Base-by-base conservation (phyloP, 805 yeast species). In the Saturnispora gosingensis region DNA sequence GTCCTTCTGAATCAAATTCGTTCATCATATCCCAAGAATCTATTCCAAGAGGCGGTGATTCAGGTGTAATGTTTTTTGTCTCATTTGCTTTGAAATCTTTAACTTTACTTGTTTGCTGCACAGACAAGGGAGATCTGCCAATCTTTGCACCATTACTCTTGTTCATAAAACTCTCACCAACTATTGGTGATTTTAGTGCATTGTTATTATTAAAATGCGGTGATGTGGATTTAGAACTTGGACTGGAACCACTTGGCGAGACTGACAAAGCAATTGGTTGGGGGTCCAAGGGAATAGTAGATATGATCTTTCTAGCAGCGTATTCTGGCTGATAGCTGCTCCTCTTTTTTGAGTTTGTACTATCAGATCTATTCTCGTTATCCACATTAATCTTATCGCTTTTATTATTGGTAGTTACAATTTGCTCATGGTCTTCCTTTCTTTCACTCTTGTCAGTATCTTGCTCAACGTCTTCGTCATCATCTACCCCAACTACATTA, bases 221-320 rank as follows among this genome's bases (percentile, higher is more conserved):
- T 7, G 59, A 57, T 18, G 54, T 48, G 16, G 53, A 50, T 38
- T 52, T 54, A n/a, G 55, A 52, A 22, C 57, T 54, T 15, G 20
- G 27, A 36, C 43, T 36, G 27, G 55, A 52, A 5, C 53, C 57
- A 9, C 42, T 50, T n/a, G 58, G 54, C 9, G 58, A 59, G 24
- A 61, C 67, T 8, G 58, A 58, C 15, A 66, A 43, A 3, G 80
- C 66, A 30, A 86, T 86, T 5, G 95, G 95, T 50, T 78, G 83
- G 0, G 95, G 95, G 63, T 86, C 95, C 56, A 86, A 68, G 2
- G 95, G 95, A 57, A 86, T 82, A 0, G 90, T 86, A 46, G 81
- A 75, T 45, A 86, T 86, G 55, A 86, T 83, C 61, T 76, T 80
- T 56, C 93, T 72, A 0, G 91, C 93, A 45, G 82, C 78, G 25